Evolutionary conservation across 352 stramenopile species (phyloP), one percentile per base, ranked within the genome.

Genomic region (Phytophthora sp.): DNA sequence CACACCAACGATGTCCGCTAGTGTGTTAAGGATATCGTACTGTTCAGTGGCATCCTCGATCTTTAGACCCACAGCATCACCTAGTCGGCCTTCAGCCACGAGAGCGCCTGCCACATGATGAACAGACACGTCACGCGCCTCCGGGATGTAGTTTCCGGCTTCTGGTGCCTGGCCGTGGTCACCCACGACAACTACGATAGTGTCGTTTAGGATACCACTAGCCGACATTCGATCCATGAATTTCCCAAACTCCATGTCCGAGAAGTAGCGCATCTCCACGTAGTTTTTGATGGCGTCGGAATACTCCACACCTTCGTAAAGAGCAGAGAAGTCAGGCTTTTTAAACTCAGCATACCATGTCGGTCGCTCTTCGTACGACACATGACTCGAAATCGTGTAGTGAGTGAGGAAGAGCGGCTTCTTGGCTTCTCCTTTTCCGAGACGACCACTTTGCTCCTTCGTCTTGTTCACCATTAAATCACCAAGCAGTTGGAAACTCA

Each of bases 311-410:
- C 44, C 49, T 26, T 69, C 45, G 23, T 72, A 79, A 10, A 83
- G 56, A 5, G 67, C 43, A 1, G 63, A 73, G 23, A 84, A 78
- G 35, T 84, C 71, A 4, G 75, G 75, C 4, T 78, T 62, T 4
- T 70, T 54, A 0, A 20, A 0, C 1, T 71, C 26, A 0, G 68
- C 39, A 50, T 72, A 81, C 78, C 78, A 85, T 48, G 68, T 57
- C 2, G 78, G 73, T 2, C 60, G 52, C 6, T 71, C 49, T 23
- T 53, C 32, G 51, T 69, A 87, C n/a, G 57, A 50, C 8, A 57
- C 58, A 57, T 88, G 78, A 43, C 72, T 85, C 5, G 72, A 83
- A 58, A 87, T 87, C 21, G 78, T 82, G 57, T 80, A 87, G 41
- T 83, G 73, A 5, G 74, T 83, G 34, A 84, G 52, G 58, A 82